Conservation (phyloP, 208 protist genomes). For the Herpetomonas tarakana region DNA sequence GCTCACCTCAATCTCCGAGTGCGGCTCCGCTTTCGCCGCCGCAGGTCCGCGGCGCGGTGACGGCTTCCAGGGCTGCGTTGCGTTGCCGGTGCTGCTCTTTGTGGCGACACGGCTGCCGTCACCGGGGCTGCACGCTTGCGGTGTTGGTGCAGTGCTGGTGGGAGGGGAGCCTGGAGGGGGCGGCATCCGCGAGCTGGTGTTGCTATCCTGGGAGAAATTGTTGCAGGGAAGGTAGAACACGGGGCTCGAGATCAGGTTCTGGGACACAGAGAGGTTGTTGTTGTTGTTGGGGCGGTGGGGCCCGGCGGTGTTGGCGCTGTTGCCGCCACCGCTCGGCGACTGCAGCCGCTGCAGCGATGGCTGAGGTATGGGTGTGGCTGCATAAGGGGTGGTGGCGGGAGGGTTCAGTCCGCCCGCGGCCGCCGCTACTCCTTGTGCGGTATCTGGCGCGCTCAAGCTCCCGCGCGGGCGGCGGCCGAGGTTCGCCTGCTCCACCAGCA, state of each 20-base stretch:
- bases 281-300: neutral
- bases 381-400: too few relatives aligned
- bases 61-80: neutral
- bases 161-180: too few relatives aligned
- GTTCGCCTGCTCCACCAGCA: constrained; percentile 62
- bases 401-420: too few relatives aligned
- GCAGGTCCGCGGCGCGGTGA: neutral
- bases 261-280: neutral
- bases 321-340: neutral
- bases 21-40: constrained; percentile 19
- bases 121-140: too few relatives aligned
- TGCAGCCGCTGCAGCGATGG: neutral
- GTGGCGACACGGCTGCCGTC: neutral
- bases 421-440: too few relatives aligned
- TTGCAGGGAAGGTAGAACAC: neutral
- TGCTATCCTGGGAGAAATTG: neutral
- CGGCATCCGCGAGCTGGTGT: neutral
- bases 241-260: neutral
- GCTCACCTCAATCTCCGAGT: constrained; percentile 59
- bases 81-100: neutral
- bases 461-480: constrained; percentile 23
- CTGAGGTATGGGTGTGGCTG: neutral
- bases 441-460: too few relatives aligned
- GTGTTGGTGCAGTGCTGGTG: too few relatives aligned
- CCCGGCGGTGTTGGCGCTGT: neutral